These are phyloP conservation scores for Kazachstania kunashirensis DNA, from an alignment of 805 yeast species.

Conservation along the genomic window DNA sequence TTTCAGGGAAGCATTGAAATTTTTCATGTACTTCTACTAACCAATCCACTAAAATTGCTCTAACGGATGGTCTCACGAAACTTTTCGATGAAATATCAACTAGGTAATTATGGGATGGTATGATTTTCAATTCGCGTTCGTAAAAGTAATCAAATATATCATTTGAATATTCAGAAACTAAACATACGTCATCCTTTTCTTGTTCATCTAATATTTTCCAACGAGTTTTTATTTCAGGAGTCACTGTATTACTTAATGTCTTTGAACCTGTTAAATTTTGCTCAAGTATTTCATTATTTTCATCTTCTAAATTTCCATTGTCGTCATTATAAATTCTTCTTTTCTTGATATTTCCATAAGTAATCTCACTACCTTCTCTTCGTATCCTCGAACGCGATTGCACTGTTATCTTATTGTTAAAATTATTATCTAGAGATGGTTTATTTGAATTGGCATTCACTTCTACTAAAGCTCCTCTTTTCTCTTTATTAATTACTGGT, in stretches of 20 bases:
- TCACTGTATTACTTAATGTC: no score
- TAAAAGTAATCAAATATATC: conserved; percentile 77
- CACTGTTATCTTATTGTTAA: neutral
- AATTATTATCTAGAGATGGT: neutral
- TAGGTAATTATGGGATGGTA: conserved; percentile 63
- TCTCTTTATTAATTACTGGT: neutral
- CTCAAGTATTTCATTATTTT: neutral
- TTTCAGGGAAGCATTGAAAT: conserved; percentile 77
- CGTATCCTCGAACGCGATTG: conserved; percentile 1
- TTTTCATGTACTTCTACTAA: conserved; percentile 78
- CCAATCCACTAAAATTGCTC: conserved; percentile 90
- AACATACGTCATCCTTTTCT: conserved; percentile 65
- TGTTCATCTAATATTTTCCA: conserved; percentile 55
- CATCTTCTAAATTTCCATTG: conserved; percentile 16
- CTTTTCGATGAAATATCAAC: conserved; percentile 40
- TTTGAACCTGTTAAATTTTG: neutral
- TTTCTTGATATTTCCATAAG: conserved; percentile 1
- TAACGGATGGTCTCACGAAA: conserved; percentile 67
- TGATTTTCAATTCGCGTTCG: conserved; percentile 54
- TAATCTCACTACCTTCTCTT: conserved; percentile 1
- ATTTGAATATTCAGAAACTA: conserved; percentile 82
- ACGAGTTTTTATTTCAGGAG: neutral
- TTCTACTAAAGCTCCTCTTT: conserved; percentile 5
- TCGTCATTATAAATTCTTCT: conserved; percentile 7
- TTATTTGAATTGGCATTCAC: conserved; percentile 4